Base-by-base conservation (phyloP, 805 yeast species). In the Zygosaccharomyces pseudorouxii region DNA sequence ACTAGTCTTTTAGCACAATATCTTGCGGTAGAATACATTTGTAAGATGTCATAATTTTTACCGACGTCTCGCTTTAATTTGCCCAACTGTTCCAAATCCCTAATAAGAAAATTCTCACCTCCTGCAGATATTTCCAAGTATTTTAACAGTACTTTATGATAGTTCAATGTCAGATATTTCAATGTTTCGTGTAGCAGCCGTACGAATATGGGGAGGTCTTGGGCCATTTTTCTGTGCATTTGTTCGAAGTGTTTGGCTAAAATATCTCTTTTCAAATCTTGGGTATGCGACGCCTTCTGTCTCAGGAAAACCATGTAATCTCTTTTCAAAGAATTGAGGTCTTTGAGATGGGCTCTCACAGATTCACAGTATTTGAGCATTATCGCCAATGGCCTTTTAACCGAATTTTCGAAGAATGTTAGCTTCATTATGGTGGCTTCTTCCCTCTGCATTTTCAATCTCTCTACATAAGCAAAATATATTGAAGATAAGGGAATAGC, bases 1-100 rank as follows among this genome's bases (percentile, higher is more conserved):
- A 66, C 60, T 3, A 65, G 60, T 23, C 59, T 53, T 42, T 59
- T 67, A 1, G 66, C 65, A 31, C 49, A 53, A 25, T 58, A 62
- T 38, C 67, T 60, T 6, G 71, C 55, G 2, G 55, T 44, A 0
- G 69, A 59, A 49, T 61, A 70, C 30, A 57, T 38, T 48, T 70
- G 71, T 27, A 71, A 54, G 11, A 72, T 68, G 48, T 71, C 75
- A 46, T 68, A 65, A 47, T 69, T 64, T 42, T 64, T 68, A 12
- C 70, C 69, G 3, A 53, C 41, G 5, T 51, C 56, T 12, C 57
- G 31, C 11, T 50, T 58, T 5, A 52, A 52, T 2, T 35, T 27
- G 8, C 51, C 46, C 7, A 59, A n/a, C 11, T 38, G 39, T 22
- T 59, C 56, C 3, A 57, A 47, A 46, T 65, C 70, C 27, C 58